Percentiles rank a stretch among this genome's conserved stretches.
Evolutionary conservation across 257 asterid species (phyloP).

Genomic region (Dorcoceras hygrometricum): DNA sequence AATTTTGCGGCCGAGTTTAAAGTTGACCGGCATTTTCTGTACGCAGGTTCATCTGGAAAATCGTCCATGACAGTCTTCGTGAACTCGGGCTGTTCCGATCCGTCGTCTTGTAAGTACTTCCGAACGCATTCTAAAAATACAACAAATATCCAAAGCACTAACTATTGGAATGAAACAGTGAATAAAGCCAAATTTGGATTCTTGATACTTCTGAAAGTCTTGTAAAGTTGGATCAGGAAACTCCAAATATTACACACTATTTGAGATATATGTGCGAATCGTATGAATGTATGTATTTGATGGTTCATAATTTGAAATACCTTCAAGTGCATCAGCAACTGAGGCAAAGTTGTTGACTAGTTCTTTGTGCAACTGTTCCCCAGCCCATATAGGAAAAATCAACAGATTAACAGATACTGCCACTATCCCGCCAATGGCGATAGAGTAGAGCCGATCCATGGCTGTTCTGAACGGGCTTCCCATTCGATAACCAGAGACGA

Average conservation of each 20-base stretch:
- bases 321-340: slow-evolving; percentile 72
- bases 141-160: not conserved
- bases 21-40: slow-evolving; percentile 48
- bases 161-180: not conserved
- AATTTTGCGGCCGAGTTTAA: slow-evolving; percentile 51
- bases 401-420: slow-evolving; percentile 57
- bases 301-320: slow-evolving; percentile 26
- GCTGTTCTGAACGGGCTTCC: slow-evolving; percentile 60
- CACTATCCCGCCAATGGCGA: slow-evolving; percentile 65
- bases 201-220: too few relatives aligned
- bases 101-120: slow-evolving; percentile 59
- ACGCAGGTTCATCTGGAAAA: slow-evolving; percentile 68
- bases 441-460: slow-evolving; percentile 65
- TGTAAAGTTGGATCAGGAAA: too few relatives aligned
- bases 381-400: slow-evolving; percentile 72
- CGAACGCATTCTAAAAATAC: slow-evolving; percentile 59
- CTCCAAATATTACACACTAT: too few relatives aligned
- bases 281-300: not conserved
- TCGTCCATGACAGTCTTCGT: slow-evolving; percentile 50
- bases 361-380: slow-evolving; percentile 65
- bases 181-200: not conserved
- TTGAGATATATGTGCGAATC: too few relatives aligned
- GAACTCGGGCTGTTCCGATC: slow-evolving; percentile 42
- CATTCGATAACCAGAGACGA: slow-evolving; percentile 74
- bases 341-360: slow-evolving; percentile 50